Conservation (phyloP, 768 basidiomycete species). For the Boletus reticuloceps region DNA sequence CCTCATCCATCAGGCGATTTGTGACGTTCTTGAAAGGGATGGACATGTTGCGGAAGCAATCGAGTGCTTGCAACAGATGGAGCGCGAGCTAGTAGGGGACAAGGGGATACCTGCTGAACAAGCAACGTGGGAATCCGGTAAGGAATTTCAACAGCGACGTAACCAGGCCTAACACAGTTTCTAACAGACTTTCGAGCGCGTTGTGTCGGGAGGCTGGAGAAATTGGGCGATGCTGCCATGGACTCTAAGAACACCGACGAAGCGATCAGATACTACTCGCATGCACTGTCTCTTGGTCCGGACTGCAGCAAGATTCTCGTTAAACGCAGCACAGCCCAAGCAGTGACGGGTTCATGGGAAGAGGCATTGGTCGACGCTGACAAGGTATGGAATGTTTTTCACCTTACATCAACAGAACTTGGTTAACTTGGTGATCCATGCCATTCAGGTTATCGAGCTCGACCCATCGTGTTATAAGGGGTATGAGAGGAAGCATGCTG, state of each 20-base stretch:
- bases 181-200: neutral
- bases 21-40: neutral
- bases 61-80: neutral
- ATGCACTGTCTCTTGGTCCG: neutral
- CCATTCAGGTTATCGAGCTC: conserved; percentile 4
- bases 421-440: neutral
- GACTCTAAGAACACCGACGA: neutral
- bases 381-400: neutral
- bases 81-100: neutral
- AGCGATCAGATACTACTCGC: neutral
- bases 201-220: neutral
- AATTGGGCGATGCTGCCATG: neutral
- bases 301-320: neutral
- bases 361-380: conserved; percentile 1
- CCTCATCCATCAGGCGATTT: neutral
- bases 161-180: neutral
- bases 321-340: conserved; percentile 3
- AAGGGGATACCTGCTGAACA: neutral
- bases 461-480: neutral
- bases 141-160: neutral
- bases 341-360: neutral
- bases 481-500: conserved; percentile 1
- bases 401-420: too few relatives aligned
- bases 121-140: neutral
- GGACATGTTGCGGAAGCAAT: neutral